These are phyloP conservation scores for Neospermospora avenae DNA, from an alignment of 2,329 filamentous ascomycete genomes.

Conservation along the genomic window DNA sequence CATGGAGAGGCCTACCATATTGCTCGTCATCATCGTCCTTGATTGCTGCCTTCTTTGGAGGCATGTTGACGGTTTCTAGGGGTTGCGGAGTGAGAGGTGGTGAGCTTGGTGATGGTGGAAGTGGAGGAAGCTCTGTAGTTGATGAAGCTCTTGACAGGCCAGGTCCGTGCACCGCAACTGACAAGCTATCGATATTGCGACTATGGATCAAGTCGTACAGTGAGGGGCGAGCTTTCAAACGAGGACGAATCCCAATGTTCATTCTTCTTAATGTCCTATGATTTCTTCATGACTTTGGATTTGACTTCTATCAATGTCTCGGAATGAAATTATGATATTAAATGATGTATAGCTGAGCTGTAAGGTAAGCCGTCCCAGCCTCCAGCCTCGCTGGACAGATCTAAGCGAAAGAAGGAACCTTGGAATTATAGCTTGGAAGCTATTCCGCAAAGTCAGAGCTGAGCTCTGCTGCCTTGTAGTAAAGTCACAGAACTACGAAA, in stretches of 20 bases:
- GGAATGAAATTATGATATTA: conserved; percentile 3
- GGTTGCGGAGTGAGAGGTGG: conserved; percentile 33
- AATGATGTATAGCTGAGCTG: no score
- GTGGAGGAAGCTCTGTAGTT: conserved; percentile 38
- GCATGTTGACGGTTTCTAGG: conserved; percentile 35
- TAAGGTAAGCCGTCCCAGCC: no score
- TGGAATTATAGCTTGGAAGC: no score
- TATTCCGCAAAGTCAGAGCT: no score
- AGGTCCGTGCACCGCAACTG: conserved; percentile 21
- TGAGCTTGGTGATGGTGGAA: conserved; percentile 27
- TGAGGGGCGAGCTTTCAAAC: conserved; percentile 57
- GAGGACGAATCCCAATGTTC: conserved; percentile 43
- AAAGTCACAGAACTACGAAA: no score
- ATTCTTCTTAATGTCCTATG: conserved; percentile 14
- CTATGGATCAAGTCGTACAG: conserved; percentile 58
- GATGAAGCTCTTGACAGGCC: conserved; percentile 40
- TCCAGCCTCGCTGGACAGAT: no score
- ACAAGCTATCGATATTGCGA: conserved; percentile 45
- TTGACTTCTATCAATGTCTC: no score
- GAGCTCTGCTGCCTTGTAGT: no score
- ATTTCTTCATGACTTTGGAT: no score
- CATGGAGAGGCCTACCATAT: conserved; percentile 45
- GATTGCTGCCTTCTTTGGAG: conserved; percentile 39
- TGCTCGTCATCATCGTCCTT: conserved; percentile 47
- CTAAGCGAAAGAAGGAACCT: no score